Evolutionary conservation across 257 asterid genomes (phyloP), one percentile per base, ranked within the genome.

Genomic region (Rauvolfia tetraphylla): DNA sequence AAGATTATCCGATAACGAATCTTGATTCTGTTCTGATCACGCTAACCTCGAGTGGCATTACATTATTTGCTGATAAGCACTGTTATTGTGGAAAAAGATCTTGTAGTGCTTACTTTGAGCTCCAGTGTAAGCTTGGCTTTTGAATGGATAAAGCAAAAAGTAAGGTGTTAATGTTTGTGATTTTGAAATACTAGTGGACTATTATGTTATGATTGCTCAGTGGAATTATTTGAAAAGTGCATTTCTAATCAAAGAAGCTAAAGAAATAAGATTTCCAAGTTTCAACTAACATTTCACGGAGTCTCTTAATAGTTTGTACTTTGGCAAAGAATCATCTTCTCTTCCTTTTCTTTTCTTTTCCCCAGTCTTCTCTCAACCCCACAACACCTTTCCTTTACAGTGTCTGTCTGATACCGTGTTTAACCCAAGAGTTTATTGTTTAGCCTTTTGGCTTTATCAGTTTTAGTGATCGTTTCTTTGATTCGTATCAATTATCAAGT

Each of bases 401-500:
- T 79, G 73, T 80, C 76, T 63, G 61, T 75, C 80, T 83, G 79
- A 76, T n/a, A 36, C 79, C 63, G 81, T 84, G 81, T 86, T 76
- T 83, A 75, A 48, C 72, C 80, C 82, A 77, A 72, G 67, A 58
- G 76, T 63, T 42, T 75, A 66, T 48, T 81, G 56, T 69, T 71
- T 76, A 71, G 76, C 75, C 68, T 76, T 82, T 54, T 76, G 33
- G 74, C 76, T 78, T 79, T 86, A 84, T 83, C 89, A 82, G 71
- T 83, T 81, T 68, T 78, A 74, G 70, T 66, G 75, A 36, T 75
- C 81, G 25, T 81, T 75, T 81, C 75, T 78, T 58, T n/a, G 49
- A 79, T 84, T 76, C 81, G 74, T 85, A n/a, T n/a, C n/a, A n/a
- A n/a, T n/a, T n/a, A n/a, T n/a, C n/a, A n/a, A n/a, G n/a, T n/a